Base-by-base conservation (phyloP, 164 flowering plant species). In the Annona cherimola region DNA sequence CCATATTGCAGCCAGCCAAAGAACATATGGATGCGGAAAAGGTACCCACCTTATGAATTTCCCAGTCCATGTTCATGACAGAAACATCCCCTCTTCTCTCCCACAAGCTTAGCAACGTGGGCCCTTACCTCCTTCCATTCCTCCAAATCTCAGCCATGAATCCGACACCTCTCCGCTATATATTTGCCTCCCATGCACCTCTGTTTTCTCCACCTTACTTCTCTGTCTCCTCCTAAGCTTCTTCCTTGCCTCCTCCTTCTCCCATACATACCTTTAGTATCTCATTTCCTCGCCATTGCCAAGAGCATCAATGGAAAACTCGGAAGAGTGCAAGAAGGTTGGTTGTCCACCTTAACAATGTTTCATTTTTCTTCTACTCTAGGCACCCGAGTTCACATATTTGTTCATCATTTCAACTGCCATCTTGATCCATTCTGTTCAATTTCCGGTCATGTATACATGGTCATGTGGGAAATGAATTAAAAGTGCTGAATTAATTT, bases 121-220 rank as follows among this genome's bases (percentile, higher is more conserved):
- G 71, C 66, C 72, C 57, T 43, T 9, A 18, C 63, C 63, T 43
- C 3, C 66, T 77, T 63, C 54, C 2, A 35, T 67, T 74, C 67
- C 54, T 42, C 39, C 35, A 43, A 79, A 86, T 84, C 84, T 84
- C 81, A 66, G 78, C 87, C 91, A 81, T 85, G 67, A 82, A 75
- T 70, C n/a, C 55, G 57, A 60, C 61, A 67, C 73, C 70, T 73
- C 75, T 39, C 44, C 71, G 73, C 84, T 88, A 86, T 88, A 79
- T 79, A 86, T 80, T 59, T 73, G n/a, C 59, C 55, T 18, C 74
- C 9, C 57, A 45, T 67, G 16, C 63, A 45, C 42, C 66, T 63
- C 74, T 54, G 63, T 26, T 14, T 67, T 60, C 71, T 44, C 11
- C 61, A 69, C 67, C 66, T 4, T 11, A 59, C 42, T 46, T 63